A percentile compares a stretch with the other conserved stretches of the same genome.
Evolutionary conservation across 306 rosid species (phyloP).

Genomic region (Nissolia schottii): DNA sequence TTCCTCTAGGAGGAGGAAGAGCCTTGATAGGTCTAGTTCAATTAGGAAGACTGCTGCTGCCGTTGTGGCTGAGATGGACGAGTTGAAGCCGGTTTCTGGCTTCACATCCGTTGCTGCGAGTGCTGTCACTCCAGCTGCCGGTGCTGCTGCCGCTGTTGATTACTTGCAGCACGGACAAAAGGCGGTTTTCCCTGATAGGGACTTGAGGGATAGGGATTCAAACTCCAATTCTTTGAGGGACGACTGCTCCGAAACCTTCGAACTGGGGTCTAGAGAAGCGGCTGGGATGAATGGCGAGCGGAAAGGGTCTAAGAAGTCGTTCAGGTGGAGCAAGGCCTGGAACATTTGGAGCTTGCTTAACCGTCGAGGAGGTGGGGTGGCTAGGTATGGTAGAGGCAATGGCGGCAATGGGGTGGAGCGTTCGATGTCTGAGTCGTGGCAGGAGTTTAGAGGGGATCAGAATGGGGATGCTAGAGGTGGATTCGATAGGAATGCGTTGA

Average conservation of each 20-base stretch:
- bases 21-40: slow-evolving; percentile 89
- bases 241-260: slow-evolving; percentile 71
- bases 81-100: slow-evolving; percentile 65
- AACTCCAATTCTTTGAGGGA: slow-evolving; percentile 72
- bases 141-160: slow-evolving; percentile 20
- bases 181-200: slow-evolving; percentile 44
- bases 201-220: slow-evolving; percentile 69
- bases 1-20: slow-evolving; percentile 70
- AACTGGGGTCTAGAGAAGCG: slow-evolving; percentile 47
- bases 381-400: slow-evolving; percentile 50
- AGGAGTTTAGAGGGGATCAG: slow-evolving; percentile 67
- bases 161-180: slow-evolving; percentile 48
- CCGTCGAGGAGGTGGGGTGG: slow-evolving; percentile 45
- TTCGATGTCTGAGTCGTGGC: slow-evolving; percentile 88
- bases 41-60: slow-evolving; percentile 90
- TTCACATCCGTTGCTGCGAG: slow-evolving; percentile 9
- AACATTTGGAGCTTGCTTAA: slow-evolving; percentile 80
- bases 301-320: slow-evolving; percentile 70
- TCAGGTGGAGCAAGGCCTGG: slow-evolving; percentile 87
- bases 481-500: slow-evolving; percentile 52
- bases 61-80: slow-evolving; percentile 91
- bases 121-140: slow-evolving; percentile 62
- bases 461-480: slow-evolving; percentile 52
- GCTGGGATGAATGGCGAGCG: slow-evolving; percentile 54
- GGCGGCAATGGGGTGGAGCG: slow-evolving; percentile 70